These are phyloP conservation scores for Colletotrichum eleusines DNA, from an alignment of 2,329 filamentous ascomycete species.

Conservation along the genomic window DNA sequence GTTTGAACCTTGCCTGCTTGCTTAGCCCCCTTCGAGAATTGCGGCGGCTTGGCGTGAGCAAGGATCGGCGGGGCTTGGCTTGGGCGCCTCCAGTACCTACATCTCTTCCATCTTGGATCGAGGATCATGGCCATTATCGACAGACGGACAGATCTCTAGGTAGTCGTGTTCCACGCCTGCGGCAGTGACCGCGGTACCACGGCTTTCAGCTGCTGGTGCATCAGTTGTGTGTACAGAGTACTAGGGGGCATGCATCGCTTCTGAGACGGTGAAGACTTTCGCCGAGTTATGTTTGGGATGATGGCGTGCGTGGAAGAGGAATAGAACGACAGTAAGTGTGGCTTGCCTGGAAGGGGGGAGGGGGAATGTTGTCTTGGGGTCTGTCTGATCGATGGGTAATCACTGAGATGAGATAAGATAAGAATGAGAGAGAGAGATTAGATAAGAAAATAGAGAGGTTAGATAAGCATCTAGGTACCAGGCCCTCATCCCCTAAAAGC, in stretches of 20 bases:
- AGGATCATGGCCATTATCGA: not conserved
- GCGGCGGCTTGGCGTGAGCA: not conserved
- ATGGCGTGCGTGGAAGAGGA: not conserved
- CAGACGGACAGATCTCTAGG: not conserved
- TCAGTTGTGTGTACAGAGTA: too few relatives aligned
- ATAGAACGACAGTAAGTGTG: not conserved
- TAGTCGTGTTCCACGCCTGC: not conserved
- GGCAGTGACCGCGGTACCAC: not conserved
- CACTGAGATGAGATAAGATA: not conserved
- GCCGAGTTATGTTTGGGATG: not conserved
- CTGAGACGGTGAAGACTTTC: not conserved
- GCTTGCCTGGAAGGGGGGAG: not conserved
- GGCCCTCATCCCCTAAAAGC: slow-evolving; percentile 6
- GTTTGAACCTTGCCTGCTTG: not conserved
- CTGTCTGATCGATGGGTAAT: not conserved
- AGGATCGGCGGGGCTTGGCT: not conserved
- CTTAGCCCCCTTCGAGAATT: not conserved
- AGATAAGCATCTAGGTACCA: not conserved
- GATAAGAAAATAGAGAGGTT: not conserved
- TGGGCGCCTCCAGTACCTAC: not conserved
- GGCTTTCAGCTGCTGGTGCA: not conserved
- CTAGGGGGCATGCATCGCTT: not conserved
- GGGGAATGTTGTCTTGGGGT: not conserved
- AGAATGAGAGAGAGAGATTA: too few relatives aligned
- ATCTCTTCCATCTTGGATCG: not conserved